Evolutionary conservation across 164 flowering plant species (phyloP).

Genomic region (Tetrastigma voinierianum): DNA sequence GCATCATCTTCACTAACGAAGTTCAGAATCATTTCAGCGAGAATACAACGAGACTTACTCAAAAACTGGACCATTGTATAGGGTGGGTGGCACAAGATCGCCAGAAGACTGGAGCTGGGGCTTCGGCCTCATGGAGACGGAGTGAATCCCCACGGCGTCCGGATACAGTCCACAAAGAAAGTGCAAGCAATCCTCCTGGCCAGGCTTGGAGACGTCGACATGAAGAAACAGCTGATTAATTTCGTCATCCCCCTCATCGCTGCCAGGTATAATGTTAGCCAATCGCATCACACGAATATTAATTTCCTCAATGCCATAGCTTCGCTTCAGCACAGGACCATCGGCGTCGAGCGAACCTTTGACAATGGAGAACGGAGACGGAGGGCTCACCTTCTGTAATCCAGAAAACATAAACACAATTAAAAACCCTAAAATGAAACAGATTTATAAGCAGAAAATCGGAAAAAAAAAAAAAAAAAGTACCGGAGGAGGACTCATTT

Average conservation of each 20-base stretch:
- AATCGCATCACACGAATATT: slow-evolving; percentile 63
- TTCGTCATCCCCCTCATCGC: slow-evolving; percentile 49
- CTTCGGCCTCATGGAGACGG: slow-evolving; percentile 64
- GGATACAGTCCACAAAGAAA: slow-evolving; percentile 86
- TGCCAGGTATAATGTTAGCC: slow-evolving; percentile 46
- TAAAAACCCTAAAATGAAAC: neutral
- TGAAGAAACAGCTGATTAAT: slow-evolving; percentile 77
- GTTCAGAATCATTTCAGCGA: too few species aligned
- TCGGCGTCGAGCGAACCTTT: slow-evolving; percentile 62
- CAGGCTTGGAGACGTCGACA: slow-evolving; percentile 69
- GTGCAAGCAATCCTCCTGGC: slow-evolving; percentile 42
- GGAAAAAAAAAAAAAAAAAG: neutral
- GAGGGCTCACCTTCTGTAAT: slow-evolving; percentile 78
- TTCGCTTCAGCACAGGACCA: slow-evolving; percentile 65
- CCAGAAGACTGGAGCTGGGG: slow-evolving; percentile 26
- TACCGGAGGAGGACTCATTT: slow-evolving; percentile 84
- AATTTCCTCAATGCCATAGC: slow-evolving; percentile 62
- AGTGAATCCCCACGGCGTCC: slow-evolving; percentile 85
- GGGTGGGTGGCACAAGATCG: slow-evolving; percentile 29
- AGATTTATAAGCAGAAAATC: too few species aligned
- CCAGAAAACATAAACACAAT: neutral
- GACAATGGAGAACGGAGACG: slow-evolving; percentile 58
- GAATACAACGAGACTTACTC: slow-evolving; percentile 44
- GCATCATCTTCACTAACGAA: too few species aligned
- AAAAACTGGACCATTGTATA: slow-evolving; percentile 66